Base-by-base conservation (phyloP, 805 yeast species). In the Saccharomycopsis javanensis region DNA sequence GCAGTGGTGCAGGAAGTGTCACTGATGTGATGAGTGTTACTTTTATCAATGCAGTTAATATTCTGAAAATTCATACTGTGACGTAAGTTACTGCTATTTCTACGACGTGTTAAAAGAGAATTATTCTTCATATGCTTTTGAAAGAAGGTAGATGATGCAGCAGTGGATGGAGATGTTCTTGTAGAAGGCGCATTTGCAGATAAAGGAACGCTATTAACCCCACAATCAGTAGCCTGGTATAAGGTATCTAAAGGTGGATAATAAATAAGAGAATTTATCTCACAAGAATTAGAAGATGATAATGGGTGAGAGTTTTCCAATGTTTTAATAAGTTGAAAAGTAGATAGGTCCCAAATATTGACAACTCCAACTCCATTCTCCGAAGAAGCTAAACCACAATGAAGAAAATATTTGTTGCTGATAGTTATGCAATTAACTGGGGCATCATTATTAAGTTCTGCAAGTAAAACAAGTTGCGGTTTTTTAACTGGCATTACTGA, bases 301-400 rank as follows among this genome's bases (percentile, higher is more conserved):
- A 28, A 42, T 20, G 28, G 48, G 23, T 23, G 28, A 62, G 64
- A 76, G 20, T 69, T 63, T 51, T 67, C 66, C 61, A 74, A 75
- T 37, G 79, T 76, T 45, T 78, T 73, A 42, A 82, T 70, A 59
- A 83, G 71, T 67, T 92, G 98, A 55, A 78, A 77, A 0, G 98
- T 90, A 52, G 85, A 82, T 52, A 92, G 72, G 64, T 94, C 98
- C 89, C 96, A 87, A 5, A 88, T 82, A 57, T 84, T 82, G n/a
- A 92, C 77, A 27, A 75, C 73, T 8, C 96, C 94, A 23, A 4
- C 25, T 23, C 48, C 48, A 42, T 42, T 42, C 11, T 42, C 28
- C 2, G 48, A 42, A 57, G 81, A 80, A 10, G 83, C 78, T 30
- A 89, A 70, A 0, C 98, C 98, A 66, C 92, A 88, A 69, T 88